Percentiles rank a stretch among this genome's conserved stretches.
phyloP scores from a whole-genome alignment of 345 rosid genomes.

The Salix koriyanagi region DNA sequence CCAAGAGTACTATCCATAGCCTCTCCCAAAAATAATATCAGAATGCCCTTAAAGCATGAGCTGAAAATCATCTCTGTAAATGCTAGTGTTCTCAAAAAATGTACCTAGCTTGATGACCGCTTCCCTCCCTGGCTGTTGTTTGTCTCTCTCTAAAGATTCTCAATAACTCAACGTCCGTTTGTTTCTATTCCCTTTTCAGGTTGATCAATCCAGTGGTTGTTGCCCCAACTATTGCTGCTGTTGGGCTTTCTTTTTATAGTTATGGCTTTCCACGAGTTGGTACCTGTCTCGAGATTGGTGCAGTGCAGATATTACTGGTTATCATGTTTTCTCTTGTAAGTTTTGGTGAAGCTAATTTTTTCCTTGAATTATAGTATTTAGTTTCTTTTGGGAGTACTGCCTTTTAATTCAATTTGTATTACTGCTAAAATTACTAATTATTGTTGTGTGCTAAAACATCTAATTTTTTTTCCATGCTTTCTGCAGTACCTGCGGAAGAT shows the following conservation, averaged over 20 bases:
- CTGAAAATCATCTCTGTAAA: too few species aligned
- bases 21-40: too few species aligned
- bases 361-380: not conserved
- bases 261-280: conserved; percentile 93
- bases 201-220: conserved; percentile 94
- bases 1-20: too few species aligned
- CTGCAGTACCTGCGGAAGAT: conserved; percentile 94
- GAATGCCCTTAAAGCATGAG: too few species aligned
- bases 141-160: not conserved
- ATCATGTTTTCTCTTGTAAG: conserved; percentile 91
- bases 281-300: conserved; percentile 85
- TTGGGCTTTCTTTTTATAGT: conserved; percentile 91
- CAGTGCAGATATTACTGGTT: conserved; percentile 73
- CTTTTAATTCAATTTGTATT: not conserved
- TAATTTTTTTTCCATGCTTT: conserved; percentile 8
- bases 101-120: too few species aligned
- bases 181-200: conserved; percentile 41
- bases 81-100: too few species aligned
- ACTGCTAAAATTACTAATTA: not conserved
- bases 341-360: conserved; percentile 8
- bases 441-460: conserved; percentile 10
- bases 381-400: not conserved
- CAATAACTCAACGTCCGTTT: not conserved
- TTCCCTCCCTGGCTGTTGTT: too few species aligned
- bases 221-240: conserved; percentile 97